Conservation (phyloP, 73 alveolate species). For the Paramecium octaurelia region DNA sequence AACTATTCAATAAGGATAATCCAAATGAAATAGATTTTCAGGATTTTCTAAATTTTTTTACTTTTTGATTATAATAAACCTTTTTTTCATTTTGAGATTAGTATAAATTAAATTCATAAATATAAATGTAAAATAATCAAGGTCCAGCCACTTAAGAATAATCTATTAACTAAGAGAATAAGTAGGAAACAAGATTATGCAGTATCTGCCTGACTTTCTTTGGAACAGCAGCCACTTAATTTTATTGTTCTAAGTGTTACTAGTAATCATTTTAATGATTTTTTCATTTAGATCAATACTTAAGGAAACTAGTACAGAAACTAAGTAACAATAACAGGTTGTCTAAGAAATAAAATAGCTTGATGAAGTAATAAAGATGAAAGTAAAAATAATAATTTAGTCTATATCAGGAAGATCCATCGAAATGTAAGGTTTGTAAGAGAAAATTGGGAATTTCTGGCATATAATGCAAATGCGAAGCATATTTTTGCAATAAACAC, state of each 20-base stretch:
- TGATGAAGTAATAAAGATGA: not conserved
- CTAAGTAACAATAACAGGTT: not conserved
- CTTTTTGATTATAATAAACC: not conserved
- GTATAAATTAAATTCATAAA: not conserved
- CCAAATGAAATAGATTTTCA: not conserved
- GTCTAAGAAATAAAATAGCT: not conserved
- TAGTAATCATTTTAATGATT: not conserved
- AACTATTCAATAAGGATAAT: not conserved
- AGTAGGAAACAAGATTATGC: not conserved
- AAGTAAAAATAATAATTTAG: not conserved
- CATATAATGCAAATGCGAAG: constrained; percentile 47
- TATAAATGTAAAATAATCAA: constrained; percentile 12
- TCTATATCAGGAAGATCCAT: constrained; percentile 29
- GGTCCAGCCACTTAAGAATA: constrained; percentile 11
- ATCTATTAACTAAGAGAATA: constrained; percentile 6
- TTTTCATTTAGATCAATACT: not conserved
- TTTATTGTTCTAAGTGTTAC: constrained; percentile 22
- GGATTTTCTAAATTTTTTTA: constrained; percentile 13
- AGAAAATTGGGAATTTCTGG: constrained; percentile 56
- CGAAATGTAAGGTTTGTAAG: constrained; percentile 58
- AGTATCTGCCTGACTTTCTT: not conserved
- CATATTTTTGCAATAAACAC: constrained; percentile 47
- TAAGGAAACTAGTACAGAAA: not conserved
- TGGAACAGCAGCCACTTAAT: constrained; percentile 13
- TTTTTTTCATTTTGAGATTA: not conserved